Base-by-base conservation (phyloP, 768 basidiomycete genomes). In the Lentinus tigrinus region DNA sequence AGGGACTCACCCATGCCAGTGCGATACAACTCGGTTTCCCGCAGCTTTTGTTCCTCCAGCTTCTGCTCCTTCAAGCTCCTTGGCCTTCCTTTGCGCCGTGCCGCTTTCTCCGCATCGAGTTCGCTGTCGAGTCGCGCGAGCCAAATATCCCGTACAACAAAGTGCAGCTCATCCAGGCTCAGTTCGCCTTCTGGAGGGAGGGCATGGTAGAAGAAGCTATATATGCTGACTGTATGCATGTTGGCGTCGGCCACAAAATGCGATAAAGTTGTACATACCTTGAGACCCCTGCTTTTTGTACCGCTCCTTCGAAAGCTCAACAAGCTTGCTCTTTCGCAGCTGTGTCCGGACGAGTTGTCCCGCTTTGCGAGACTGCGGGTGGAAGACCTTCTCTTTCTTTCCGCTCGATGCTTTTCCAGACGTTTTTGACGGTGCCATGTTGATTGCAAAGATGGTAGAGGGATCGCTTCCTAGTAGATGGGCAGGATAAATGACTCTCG, bases 361-460 rank as follows among this genome's bases (percentile, higher is more conserved):
- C 2, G 92, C 92, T 74, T 93, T 94, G 60, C 92, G 80, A 21
- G 92, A 94, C 47, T 87, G 78, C 4, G 92, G 92, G 68, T 94
- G 92, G 61, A 87, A 88, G 10, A 93, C 64, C 65, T 93, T 93
- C 67, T 91, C 89, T 73, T 85, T 89, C 71, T 85, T 89, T 31
- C 67, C 69, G 3, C 67, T 57, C 50, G 68, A 69, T 24, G 60
- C 52, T 59, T 71, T 66, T 49, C 17, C 34, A 7, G 63, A 37
- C 16, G 70, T 54, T 62, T 79, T 76, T 38, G 72, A 67, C 56
- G 78, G 63, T 17, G 65, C 60, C 70, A 69, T 70, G 36, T 6
- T 31, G 6, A 11, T 11, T 31, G 31, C 31, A 11, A 31, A 6
- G 31, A 31, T 31, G 11, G 31, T 31, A 11, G 31, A 7, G 11